These are phyloP conservation scores for Danielozyma ontarioensis DNA, from an alignment of 805 yeast species.

Conservation along the genomic window DNA sequence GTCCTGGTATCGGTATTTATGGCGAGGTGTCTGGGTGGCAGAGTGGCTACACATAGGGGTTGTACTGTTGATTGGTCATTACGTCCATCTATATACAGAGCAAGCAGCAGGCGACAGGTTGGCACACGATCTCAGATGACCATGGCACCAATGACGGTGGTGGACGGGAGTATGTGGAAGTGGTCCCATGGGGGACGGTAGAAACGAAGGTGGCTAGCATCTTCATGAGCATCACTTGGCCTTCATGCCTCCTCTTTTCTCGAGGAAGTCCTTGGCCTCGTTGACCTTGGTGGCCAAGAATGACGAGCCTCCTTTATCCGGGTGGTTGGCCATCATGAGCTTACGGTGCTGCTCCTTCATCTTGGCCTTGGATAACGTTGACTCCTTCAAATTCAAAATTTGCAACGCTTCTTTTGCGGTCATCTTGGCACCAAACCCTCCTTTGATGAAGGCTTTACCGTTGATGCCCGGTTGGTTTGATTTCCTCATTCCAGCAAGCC, in stretches of 20 bases:
- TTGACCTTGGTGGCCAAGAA: constrained; percentile 86
- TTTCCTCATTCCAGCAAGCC: constrained; percentile 64
- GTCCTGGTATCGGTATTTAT: too few species aligned
- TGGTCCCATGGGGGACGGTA: too few species aligned
- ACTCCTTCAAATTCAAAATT: constrained; percentile 71
- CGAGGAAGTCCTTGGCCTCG: constrained; percentile 83
- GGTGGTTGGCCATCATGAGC: constrained; percentile 86
- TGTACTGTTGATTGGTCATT: too few species aligned
- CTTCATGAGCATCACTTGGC: too few species aligned
- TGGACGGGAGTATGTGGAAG: too few species aligned
- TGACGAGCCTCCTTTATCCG: constrained; percentile 92
- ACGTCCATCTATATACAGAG: too few species aligned
- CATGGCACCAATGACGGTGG: too few species aligned
- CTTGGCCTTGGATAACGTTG: constrained; percentile 54
- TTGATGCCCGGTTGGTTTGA: constrained; percentile 61
- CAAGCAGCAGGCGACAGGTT: too few species aligned
- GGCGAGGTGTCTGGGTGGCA: too few species aligned
- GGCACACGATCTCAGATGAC: too few species aligned
- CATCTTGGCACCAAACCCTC: constrained; percentile 93
- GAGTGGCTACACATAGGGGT: too few species aligned
- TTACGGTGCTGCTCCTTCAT: constrained; percentile 76
- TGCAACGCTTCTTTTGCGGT: constrained; percentile 81
- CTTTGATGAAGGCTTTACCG: constrained; percentile 69
- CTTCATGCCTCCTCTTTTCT: constrained; percentile 56
- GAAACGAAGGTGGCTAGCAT: too few species aligned